Percentiles rank a stretch among this genome's conserved stretches.
These are phyloP conservation scores for Sporothrix pallida DNA, from an alignment of 2,329 filamentous ascomycete species.

Conservation along the genomic window DNA sequence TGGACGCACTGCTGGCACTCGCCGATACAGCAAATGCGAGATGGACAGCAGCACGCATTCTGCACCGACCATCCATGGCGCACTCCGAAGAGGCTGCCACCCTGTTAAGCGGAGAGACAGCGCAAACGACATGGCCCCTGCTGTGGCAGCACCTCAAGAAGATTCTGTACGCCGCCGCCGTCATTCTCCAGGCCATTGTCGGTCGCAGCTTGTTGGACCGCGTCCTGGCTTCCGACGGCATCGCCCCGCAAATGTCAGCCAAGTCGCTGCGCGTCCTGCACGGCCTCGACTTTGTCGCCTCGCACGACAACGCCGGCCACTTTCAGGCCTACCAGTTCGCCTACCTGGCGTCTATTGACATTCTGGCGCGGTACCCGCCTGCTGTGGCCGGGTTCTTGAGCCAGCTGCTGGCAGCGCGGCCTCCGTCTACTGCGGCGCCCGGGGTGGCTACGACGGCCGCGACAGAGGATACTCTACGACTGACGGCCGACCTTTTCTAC, in stretches of 20 bases:
- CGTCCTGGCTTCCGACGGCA: constrained; percentile 50
- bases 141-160: constrained; percentile 79
- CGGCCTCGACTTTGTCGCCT: constrained; percentile 81
- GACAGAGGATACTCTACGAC: constrained; percentile 63
- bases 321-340: constrained; percentile 88
- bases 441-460: neutral
- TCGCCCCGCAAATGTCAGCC: constrained; percentile 69
- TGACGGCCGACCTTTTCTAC: constrained; percentile 77
- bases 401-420: constrained; percentile 60
- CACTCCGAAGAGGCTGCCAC: constrained; percentile 54
- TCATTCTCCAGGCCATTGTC: constrained; percentile 75
- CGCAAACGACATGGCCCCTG: constrained; percentile 68
- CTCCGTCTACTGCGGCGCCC: constrained; percentile 26
- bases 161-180: constrained; percentile 75
- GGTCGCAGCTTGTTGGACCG: constrained; percentile 65
- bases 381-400: constrained; percentile 71
- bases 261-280: constrained; percentile 76
- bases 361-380: constrained; percentile 72
- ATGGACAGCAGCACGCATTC: constrained; percentile 72
- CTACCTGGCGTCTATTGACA: constrained; percentile 81
- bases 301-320: constrained; percentile 70
- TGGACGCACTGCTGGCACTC: constrained; percentile 71
- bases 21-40: constrained; percentile 68
- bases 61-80: constrained; percentile 73
- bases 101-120: constrained; percentile 68